These are phyloP conservation scores for Fusarium burgessii DNA, from an alignment of 2,329 filamentous ascomycete genomes.

Conservation along the genomic window DNA sequence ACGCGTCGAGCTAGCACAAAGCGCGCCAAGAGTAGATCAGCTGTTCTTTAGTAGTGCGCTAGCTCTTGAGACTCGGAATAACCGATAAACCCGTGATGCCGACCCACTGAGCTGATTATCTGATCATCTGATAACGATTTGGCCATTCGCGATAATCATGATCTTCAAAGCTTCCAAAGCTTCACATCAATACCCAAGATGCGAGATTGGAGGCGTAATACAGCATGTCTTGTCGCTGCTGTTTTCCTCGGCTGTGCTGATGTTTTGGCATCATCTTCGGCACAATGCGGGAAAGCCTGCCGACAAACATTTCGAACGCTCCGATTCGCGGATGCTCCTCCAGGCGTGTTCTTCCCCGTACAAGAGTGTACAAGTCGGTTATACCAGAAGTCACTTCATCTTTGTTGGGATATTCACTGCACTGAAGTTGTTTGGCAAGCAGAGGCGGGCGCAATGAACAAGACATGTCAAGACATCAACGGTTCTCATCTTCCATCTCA, in stretches of 20 bases:
- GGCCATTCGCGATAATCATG: background rate
- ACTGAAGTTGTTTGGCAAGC: background rate
- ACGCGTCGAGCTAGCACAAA: background rate
- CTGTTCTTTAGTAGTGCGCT: too few species aligned
- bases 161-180: background rate
- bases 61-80: background rate
- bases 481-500: background rate
- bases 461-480: background rate
- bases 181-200: background rate
- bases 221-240: fast-evolving
- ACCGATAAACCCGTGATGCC: slow-evolving; percentile 5
- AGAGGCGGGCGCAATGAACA: background rate
- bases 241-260: fast-evolving
- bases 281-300: slow-evolving; percentile 11
- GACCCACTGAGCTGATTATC: slow-evolving; percentile 21
- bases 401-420: slow-evolving; percentile 17
- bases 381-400: slow-evolving; percentile 6
- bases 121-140: slow-evolving; percentile 24
- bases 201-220: fast-evolving
- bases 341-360: slow-evolving; percentile 2
- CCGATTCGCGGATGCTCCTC: slow-evolving; percentile 11
- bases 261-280: background rate
- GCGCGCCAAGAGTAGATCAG: background rate
- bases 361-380: slow-evolving; percentile 7
- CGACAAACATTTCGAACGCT: slow-evolving; percentile 23